These are phyloP conservation scores for Glycyrrhiza uralensis DNA, from an alignment of 306 rosid species.

Conservation along the genomic window DNA sequence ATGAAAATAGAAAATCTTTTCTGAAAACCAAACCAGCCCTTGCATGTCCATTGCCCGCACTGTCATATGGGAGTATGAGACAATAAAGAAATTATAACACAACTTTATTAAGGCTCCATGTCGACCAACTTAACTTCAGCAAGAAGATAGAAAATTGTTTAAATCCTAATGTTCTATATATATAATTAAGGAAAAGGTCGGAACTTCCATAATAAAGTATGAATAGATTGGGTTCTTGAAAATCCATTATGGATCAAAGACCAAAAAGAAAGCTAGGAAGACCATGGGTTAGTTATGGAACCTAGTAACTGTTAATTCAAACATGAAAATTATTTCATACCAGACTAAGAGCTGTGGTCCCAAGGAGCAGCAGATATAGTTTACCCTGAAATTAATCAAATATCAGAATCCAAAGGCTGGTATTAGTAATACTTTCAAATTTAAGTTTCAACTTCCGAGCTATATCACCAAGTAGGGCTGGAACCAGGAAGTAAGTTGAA, in stretches of 20 bases:
- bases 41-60: neutral
- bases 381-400: constrained; percentile 67
- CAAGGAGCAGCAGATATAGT: constrained; percentile 81
- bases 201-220: constrained; percentile 4
- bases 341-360: constrained; percentile 98
- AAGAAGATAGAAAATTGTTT: neutral
- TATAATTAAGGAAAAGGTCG: neutral
- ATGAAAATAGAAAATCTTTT: neutral
- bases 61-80: neutral
- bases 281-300: neutral
- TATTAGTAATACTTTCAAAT: neutral
- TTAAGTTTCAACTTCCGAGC: constrained; percentile 19
- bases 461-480: constrained; percentile 4
- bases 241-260: constrained; percentile 11
- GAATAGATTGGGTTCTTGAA: neutral
- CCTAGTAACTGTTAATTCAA: constrained; percentile 16
- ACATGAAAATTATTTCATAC: constrained; percentile 41
- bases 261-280: neutral
- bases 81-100: neutral
- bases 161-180: neutral
- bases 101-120: neutral
- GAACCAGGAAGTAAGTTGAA: neutral
- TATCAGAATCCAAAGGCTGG: constrained; percentile 16
- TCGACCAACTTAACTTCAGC: neutral
- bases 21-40: neutral